Base-by-base conservation (phyloP, 2,329 filamentous ascomycete genomes). In the Capronia americana region DNA sequence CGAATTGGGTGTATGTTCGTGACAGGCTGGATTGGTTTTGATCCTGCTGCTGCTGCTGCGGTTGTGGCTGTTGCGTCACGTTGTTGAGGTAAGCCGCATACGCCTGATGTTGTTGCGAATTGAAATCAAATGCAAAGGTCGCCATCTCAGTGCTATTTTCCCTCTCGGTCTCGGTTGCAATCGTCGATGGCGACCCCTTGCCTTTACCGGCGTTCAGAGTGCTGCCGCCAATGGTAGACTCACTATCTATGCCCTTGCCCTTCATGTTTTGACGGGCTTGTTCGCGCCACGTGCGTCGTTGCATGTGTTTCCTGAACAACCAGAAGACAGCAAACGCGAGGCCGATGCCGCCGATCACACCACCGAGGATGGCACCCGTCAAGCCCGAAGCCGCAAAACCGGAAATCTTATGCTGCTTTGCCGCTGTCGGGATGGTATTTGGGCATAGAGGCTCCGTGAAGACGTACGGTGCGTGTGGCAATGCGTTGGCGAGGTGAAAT, bases 391-490 rank as follows among this genome's bases (percentile, higher is more conserved):
- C 53, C 12, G 53, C 34, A 54, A 73, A 72, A 11, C 61, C 56
- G 23, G 61, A 64, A 14, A 69, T 57, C 8, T 63, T 67, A 32
- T 64, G 64, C 14, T 63, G 5, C 24, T 44, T 20, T 48, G 79
- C 79, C 0, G 77, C 72, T 5, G 61, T 65, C 4, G 80, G 80
- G 12, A 72, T 74, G 2, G 76, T 72, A 59, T 69, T 64, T 1
- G 79, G 77, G 61, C 80, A 82, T 65, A 79, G 79, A 0, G 80
- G 75, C 1, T 72, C 69, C 5, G 80, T 79, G 74, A 79, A 78
- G 65, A 81, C 78, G 67, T 76, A 77, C 58, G 76, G 77, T 64
- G 77, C 76, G 51, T 79, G 76, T 56, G 76, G 75, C 6, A 79
- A 70, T 1, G 77, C 80, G 32, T 75, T 68, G 1, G 80, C 79